Evolutionary conservation across 192 early-diverging fungal genomes (phyloP).

Genomic region (Umbelopsis isabellina): DNA sequence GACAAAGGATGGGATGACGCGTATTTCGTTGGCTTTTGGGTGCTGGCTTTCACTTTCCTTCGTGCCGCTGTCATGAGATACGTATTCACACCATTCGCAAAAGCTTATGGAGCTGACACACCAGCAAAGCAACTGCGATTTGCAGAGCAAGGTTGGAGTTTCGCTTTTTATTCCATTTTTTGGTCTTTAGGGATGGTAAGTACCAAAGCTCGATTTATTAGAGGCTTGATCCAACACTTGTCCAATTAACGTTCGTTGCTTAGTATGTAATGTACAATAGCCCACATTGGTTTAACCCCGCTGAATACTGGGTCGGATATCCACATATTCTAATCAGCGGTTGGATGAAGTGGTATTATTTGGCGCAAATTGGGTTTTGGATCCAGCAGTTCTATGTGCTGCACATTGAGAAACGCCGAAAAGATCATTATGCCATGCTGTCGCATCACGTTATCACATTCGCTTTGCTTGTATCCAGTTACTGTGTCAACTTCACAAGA

Average conservation of each 20-base stretch:
- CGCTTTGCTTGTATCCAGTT: slow-evolving; percentile 63
- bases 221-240: slow-evolving; percentile 3
- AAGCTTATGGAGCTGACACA: slow-evolving; percentile 40
- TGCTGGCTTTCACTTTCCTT: slow-evolving; percentile 64
- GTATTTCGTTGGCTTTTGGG: slow-evolving; percentile 68
- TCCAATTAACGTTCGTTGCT: background rate
- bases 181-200: slow-evolving; percentile 66
- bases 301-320: slow-evolving; percentile 71
- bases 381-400: slow-evolving; percentile 79
- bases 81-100: slow-evolving; percentile 48
- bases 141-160: slow-evolving; percentile 74
- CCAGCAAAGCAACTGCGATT: slow-evolving; percentile 54
- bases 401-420: slow-evolving; percentile 72
- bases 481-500: slow-evolving; percentile 70
- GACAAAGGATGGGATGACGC: slow-evolving; percentile 59
- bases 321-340: slow-evolving; percentile 62
- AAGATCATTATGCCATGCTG: slow-evolving; percentile 73
- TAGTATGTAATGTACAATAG: slow-evolving; percentile 67
- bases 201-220: background rate
- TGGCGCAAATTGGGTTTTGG: slow-evolving; percentile 79
- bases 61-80: slow-evolving; percentile 61
- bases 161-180: slow-evolving; percentile 66
- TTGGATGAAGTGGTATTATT: slow-evolving; percentile 72
- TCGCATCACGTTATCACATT: slow-evolving; percentile 80
- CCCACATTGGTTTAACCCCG: slow-evolving; percentile 74